Percentiles rank a stretch among this genome's conserved stretches.
These are phyloP conservation scores for Eutrema heterophyllum DNA, from an alignment of 345 rosid species.

Conservation along the genomic window DNA sequence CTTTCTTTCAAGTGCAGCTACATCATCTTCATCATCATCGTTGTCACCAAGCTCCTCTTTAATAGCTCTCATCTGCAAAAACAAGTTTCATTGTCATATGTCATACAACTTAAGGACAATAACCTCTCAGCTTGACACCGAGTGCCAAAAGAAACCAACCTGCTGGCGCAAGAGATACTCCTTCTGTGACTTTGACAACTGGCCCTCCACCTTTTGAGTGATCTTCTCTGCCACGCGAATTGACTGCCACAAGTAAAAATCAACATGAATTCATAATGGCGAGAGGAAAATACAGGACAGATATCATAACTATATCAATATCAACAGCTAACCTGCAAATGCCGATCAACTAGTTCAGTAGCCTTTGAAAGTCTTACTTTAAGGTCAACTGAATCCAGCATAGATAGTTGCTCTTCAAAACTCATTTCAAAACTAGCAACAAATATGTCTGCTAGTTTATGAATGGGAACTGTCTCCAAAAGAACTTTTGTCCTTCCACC, in stretches of 20 bases:
- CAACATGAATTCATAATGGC: slow-evolving; percentile 25
- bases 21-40: slow-evolving; percentile 97
- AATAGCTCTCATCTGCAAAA: slow-evolving; percentile 91
- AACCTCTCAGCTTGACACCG: background rate
- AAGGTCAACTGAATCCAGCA: slow-evolving; percentile 93
- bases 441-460: slow-evolving; percentile 98
- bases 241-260: slow-evolving; percentile 63
- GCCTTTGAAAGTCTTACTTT: slow-evolving; percentile 95
- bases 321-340: slow-evolving; percentile 67
- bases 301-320: slow-evolving; percentile 16
- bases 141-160: slow-evolving; percentile 47
- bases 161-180: slow-evolving; percentile 99
- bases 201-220: slow-evolving; percentile 98
- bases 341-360: slow-evolving; percentile 95
- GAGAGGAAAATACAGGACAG: slow-evolving; percentile 1
- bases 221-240: slow-evolving; percentile 99
- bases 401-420: slow-evolving; percentile 91
- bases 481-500: slow-evolving; percentile 94
- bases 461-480: slow-evolving; percentile 93
- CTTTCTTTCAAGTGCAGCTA: slow-evolving; percentile 89
- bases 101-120: background rate
- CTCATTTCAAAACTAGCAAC: slow-evolving; percentile 99
- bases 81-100: slow-evolving; percentile 9
- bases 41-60: slow-evolving; percentile 99
- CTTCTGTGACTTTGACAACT: slow-evolving; percentile 95